Conservation (phyloP, 495 filamentous ascomycete species). For the Penicillium samsonianum region DNA sequence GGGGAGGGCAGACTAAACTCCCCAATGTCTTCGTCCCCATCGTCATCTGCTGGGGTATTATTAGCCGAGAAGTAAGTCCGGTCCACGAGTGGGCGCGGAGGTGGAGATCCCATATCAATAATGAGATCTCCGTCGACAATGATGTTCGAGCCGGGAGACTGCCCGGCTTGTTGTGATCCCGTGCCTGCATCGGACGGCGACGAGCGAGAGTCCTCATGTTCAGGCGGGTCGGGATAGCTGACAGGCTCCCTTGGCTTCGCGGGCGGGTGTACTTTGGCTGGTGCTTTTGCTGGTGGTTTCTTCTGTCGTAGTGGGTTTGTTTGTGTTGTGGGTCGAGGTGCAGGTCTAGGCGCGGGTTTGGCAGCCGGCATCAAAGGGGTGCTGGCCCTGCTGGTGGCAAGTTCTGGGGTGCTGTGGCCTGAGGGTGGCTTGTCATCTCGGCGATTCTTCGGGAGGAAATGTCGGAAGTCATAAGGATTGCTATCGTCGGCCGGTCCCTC, state of each 20-base stretch:
- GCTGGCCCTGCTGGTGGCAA: constrained; percentile 36
- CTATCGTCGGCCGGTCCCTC: constrained; percentile 50
- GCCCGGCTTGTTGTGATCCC: constrained; percentile 38
- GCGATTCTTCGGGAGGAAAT: constrained; percentile 52
- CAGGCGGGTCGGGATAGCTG: constrained; percentile 16
- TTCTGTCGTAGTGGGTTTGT: constrained; percentile 41
- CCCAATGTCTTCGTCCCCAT: constrained; percentile 45
- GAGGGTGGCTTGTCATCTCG: constrained; percentile 39
- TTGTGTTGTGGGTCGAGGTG: constrained; percentile 35
- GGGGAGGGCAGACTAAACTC: constrained; percentile 45
- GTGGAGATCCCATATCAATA: constrained; percentile 54
- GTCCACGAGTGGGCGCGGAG: constrained; percentile 41
- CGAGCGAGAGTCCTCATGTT: constrained; percentile 28
- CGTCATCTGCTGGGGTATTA: constrained; percentile 38
- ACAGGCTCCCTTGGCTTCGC: constrained; percentile 20
- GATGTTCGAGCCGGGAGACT: constrained; percentile 47
- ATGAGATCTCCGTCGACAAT: constrained; percentile 52
- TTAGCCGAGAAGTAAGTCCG: constrained; percentile 47
- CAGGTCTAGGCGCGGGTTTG: constrained; percentile 34
- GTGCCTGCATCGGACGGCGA: constrained; percentile 38
- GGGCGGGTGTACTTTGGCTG: constrained; percentile 16
- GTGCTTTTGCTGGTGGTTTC: constrained; percentile 24
- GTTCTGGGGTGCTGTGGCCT: constrained; percentile 43
- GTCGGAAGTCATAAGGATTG: constrained; percentile 62
- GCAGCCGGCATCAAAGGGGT: constrained; percentile 34